Evolutionary conservation across 2,329 filamentous ascomycete species (phyloP), one percentile per base, ranked within the genome.

Genomic region (Phialocephala subalpina): DNA sequence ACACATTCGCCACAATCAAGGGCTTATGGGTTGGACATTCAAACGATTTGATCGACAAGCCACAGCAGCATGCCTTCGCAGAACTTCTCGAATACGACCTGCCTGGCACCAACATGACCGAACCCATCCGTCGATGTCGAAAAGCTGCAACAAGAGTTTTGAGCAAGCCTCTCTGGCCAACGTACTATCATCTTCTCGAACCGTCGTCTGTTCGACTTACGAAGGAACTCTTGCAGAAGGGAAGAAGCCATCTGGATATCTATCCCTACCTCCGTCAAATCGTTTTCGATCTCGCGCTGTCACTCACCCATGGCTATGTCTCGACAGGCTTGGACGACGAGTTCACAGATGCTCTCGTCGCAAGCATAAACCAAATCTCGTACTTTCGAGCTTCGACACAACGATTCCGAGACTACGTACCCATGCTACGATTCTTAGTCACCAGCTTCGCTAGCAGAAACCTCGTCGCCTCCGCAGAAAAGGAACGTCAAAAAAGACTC

Each of bases 161-260:
- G 5, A 69, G 68, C 9, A 73, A 73, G 56, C 68, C 67, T 20
- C 72, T 63, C 22, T 73, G 70, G 70, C 66, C 70, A 2, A 66
- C 61, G n/a, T 73, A 73, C 35, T 73, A 70, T 38, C 69, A 71
- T 58, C 58, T 72, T 8, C 63, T 73, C 4, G 70, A 73, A 55
- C 72, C 70, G 3, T 67, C 63, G 0, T 69, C 66, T 12, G 63
- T 67, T 5, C 65, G 60, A 6, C 57, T 73, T 16, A 61, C 68
- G 56, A 63, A 67, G 16, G 27, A 69, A 29, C 55, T 63, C 4
- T 38, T 63, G 11, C 20, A 18, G 16, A 72, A 70, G 40, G 70
- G 67, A 2, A 45, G 60, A 22, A 22, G 40, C 11, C 62, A 67
- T 18, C 29, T 72, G 27, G 69, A 73, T 33, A 69, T 72, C 25